Evolutionary conservation across 2,329 filamentous ascomycete genomes (phyloP), one percentile per base, ranked within the genome.

Genomic region (Cladosporium sp.): DNA sequence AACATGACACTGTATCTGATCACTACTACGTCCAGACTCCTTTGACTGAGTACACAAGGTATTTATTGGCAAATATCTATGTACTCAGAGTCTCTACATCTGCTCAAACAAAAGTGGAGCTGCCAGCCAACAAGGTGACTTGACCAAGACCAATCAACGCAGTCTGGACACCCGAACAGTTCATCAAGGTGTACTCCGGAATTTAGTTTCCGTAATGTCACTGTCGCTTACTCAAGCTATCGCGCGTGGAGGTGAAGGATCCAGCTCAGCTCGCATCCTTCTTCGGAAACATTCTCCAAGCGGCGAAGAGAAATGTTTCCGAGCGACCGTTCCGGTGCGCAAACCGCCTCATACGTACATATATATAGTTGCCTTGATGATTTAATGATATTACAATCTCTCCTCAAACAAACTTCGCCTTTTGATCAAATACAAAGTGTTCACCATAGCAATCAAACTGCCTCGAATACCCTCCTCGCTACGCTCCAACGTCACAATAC

Each of bases 181-280:
- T 10, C 39, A 21, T n/a, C 10, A 46, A 43, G 6, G 18, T 3
- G n/a, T 43, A 43, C 18, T 10, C 18, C n/a, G 39, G n/a, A 3
- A 1, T 46, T 21, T 46, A 21, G 5, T 10, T 3, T 18, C 18
- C 16, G 18, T 21, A 8, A 3, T 46, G 39, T 21, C 16, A 16
- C 36, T 43, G n/a, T 46, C 18, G 39, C 39, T 46, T 46, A 53
- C 16, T 26, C 48, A 28, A 53, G 23, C 13, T 18, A 28, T 16
- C 3, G 10, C 13, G 25, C n/a, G n/a, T 21, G n/a, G n/a, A 21
- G 39, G 11, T 26, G 48, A 53, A 53, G 48, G 26, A 26, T 23
- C 21, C 32, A 57, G 54, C 54, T 57, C 54, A 57, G 54, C 54
- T 57, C 54, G 32, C 30, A 57, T 57, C 54, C 54, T 57, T 57